Evolutionary conservation across 1,284 basidiomycete species (phyloP), one percentile per base, ranked within the genome.

Genomic region (Cryptococcus sp.): DNA sequence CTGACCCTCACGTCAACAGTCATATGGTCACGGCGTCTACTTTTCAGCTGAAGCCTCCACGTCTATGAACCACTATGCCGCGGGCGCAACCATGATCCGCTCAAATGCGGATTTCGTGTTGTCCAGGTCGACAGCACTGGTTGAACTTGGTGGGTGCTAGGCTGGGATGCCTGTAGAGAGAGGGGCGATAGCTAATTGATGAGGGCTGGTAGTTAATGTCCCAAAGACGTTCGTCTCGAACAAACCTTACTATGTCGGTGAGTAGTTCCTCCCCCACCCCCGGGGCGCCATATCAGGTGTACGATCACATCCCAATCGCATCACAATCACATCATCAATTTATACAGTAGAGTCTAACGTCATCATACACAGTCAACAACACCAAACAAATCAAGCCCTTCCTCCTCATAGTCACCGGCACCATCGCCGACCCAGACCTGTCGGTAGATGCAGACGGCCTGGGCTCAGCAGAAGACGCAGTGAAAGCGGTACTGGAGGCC

Each of bases 301-400:
- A n/a, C n/a, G n/a, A n/a, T n/a, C n/a, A n/a, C n/a, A n/a, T n/a
- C n/a, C n/a, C n/a, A n/a, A n/a, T n/a, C n/a, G n/a, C n/a, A n/a
- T n/a, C n/a, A n/a, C n/a, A n/a, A n/a, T n/a, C n/a, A n/a, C n/a
- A n/a, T n/a, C n/a, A n/a, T n/a, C n/a, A n/a, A n/a, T n/a, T n/a
- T n/a, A n/a, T n/a, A n/a, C n/a, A n/a, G n/a, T n/a, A n/a, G n/a
- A n/a, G 35, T 37, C 47, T n/a, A 37, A n/a, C 28, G 28, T 49
- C 21, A 35, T 35, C 15, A 8, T 11, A 6, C 2, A 5, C 35
- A 57, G 64, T 67, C 47, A 55, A 53, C 23, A 65, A 65, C 20
- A 47, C 52, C 24, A 67, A 62, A 39, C 66, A 67, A 45, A 67
- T 67, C 57, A 65, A 64, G 39, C 63, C 63, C 9, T 67, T 67